These are phyloP conservation scores for Ceratocystis huliohia DNA, from an alignment of 2,329 filamentous ascomycete genomes.

Conservation along the genomic window DNA sequence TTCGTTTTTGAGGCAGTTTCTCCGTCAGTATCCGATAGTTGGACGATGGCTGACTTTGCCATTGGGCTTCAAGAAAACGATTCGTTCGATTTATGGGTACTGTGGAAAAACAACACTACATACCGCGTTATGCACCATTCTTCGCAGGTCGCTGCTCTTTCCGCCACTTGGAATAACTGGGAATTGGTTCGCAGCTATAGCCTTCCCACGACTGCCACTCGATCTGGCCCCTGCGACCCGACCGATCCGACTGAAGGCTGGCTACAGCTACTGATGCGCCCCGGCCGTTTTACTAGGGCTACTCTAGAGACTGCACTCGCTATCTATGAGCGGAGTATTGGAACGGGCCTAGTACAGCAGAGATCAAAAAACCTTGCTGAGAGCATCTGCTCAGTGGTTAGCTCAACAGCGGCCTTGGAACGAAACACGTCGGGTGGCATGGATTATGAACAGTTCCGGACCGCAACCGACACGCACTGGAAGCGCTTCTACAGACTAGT, in stretches of 20 bases:
- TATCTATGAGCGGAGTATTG: slow-evolving; percentile 61
- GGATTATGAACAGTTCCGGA: slow-evolving; percentile 63
- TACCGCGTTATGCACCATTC: slow-evolving; percentile 63
- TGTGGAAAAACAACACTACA: slow-evolving; percentile 76
- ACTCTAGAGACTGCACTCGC: slow-evolving; percentile 73
- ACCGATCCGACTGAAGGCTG: slow-evolving; percentile 70
- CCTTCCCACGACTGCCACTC: slow-evolving; percentile 38
- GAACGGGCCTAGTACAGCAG: slow-evolving; percentile 31
- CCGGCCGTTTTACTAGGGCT: slow-evolving; percentile 65
- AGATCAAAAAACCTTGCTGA: slow-evolving; percentile 54
- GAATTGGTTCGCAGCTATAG: slow-evolving; percentile 52
- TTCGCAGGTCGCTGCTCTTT: slow-evolving; percentile 54
- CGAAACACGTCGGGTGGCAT: slow-evolving; percentile 50
- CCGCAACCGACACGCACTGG: slow-evolving; percentile 73
- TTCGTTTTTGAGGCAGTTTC: slow-evolving; percentile 44
- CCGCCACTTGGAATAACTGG: slow-evolving; percentile 58
- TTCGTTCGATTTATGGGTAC: slow-evolving; percentile 53
- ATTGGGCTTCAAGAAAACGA: slow-evolving; percentile 44
- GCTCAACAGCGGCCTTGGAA: slow-evolving; percentile 53
- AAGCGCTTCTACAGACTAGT: slow-evolving; percentile 76
- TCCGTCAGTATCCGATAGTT: slow-evolving; percentile 60
- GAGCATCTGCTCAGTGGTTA: slow-evolving; percentile 59
- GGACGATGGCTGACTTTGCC: slow-evolving; percentile 67
- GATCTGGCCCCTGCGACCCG: slow-evolving; percentile 49
- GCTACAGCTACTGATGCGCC: slow-evolving; percentile 70